Base-by-base conservation (phyloP, 139 green algal species). In the Pseudopediastrum boryanum region DNA sequence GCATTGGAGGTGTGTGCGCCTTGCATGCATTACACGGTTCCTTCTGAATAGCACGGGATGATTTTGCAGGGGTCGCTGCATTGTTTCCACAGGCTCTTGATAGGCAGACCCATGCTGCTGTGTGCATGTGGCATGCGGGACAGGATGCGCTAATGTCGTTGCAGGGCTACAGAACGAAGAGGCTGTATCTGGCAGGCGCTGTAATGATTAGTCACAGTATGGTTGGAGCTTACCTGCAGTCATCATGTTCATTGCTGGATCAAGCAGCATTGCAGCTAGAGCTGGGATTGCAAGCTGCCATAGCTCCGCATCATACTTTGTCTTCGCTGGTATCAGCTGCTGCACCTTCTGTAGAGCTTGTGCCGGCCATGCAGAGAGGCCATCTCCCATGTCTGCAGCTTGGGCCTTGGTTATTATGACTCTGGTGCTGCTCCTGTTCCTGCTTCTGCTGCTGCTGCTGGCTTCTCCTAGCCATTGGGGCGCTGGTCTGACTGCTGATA, bases 191-290 rank as follows among this genome's bases (percentile, higher is more conserved):
- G 36, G 13, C 31, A 16, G 23, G 25, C 6, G 50, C 44, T 13
- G 51, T 35, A 10, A 46, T 38, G 19, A 42, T 41, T 38, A 0
- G 25, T 62, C 1, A 33, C 1, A 13, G n/a, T 12, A 33, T 6
- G 8, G 33, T 29, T 19, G 27, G 13, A 8, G 25, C 85, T 19
- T 25, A 90, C 85, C 87, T 69, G 81, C 85, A 75, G 89, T 88
- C 12, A 92, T 64, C 0, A 87, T 71, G 13, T 83, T 83, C 78
- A 93, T 87, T 2, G 84, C 43, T 0, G 89, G 89, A 39, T 93
- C 89, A 48, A 93, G 74, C 21, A 89, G 78, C 73, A 93, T 89
- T 0, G 83, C 52, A 4, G 75, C 59, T 38, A 92, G 63, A 12
- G 89, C 89, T 5, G 89, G 89, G 0, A 91, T 29, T 1, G 89